phyloP scores from a whole-genome alignment of 1,284 basidiomycete genomes.

The Rhodotorula sp. region DNA sequence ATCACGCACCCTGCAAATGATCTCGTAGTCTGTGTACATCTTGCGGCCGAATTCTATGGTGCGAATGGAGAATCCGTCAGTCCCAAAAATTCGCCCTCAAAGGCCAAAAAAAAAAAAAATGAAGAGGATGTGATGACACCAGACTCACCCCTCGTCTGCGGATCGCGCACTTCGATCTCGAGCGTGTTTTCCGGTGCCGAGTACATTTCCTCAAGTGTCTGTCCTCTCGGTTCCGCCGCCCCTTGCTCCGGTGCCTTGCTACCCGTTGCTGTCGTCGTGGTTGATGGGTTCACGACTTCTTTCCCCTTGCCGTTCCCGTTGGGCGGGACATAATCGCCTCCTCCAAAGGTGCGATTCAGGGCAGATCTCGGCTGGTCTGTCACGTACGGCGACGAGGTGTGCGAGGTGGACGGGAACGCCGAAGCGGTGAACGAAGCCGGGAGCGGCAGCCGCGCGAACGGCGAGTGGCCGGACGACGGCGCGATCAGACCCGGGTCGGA shows the following conservation, averaged over 20 bases:
- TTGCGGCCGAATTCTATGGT: slow-evolving; percentile 83
- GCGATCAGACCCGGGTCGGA: slow-evolving; percentile 21
- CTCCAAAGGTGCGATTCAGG: slow-evolving; percentile 16
- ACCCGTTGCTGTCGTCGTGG: not conserved
- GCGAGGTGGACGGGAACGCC: slow-evolving; percentile 24
- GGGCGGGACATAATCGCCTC: slow-evolving; percentile 14
- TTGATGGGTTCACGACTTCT: too few species aligned
- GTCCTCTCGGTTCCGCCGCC: slow-evolving; percentile 7
- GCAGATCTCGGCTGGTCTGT: slow-evolving; percentile 32
- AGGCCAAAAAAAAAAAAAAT: too few species aligned
- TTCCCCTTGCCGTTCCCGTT: not conserved
- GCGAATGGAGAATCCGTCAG: not conserved
- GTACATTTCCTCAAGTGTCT: slow-evolving; percentile 43
- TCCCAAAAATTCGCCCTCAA: not conserved
- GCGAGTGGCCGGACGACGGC: slow-evolving; percentile 35
- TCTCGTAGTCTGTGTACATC: slow-evolving; percentile 99
- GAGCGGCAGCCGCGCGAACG: slow-evolving; percentile 31
- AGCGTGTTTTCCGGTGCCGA: slow-evolving; percentile 77
- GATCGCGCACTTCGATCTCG: slow-evolving; percentile 96
- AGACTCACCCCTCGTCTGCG: slow-evolving; percentile 87
- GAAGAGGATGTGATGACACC: too few species aligned
- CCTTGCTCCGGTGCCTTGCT: not conserved
- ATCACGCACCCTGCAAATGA: slow-evolving; percentile 79
- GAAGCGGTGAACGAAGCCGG: slow-evolving; percentile 24
- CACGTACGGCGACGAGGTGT: slow-evolving; percentile 32